A percentile compares a stretch with the other conserved stretches of the same genome.
phyloP scores from a whole-genome alignment of 306 rosid species.

The Arachis stenosperma region DNA sequence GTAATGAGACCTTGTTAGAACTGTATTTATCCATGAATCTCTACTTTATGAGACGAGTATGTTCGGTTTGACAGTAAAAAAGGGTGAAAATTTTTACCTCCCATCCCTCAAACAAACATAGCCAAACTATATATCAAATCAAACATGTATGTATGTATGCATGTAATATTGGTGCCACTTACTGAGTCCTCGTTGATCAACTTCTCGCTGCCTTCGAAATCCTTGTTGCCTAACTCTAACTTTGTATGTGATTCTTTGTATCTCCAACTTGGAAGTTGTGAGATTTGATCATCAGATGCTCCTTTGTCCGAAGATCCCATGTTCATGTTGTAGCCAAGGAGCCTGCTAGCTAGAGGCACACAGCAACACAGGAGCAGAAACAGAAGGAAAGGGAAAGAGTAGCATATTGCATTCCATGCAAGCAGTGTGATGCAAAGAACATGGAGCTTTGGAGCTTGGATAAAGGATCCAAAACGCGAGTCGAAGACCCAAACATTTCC shows the following conservation, averaged over 20 bases:
- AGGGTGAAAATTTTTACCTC: too few relatives aligned
- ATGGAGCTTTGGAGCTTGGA: conserved; percentile 79
- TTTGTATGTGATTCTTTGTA: conserved; percentile 51
- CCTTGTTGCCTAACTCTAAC: conserved; percentile 46
- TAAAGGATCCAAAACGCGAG: conserved; percentile 80
- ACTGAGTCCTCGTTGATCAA: conserved; percentile 67
- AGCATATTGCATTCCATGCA: conserved; percentile 91
- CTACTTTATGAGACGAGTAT: not conserved
- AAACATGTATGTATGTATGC: not conserved
- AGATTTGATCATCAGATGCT: conserved; percentile 87
- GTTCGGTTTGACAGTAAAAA: too few relatives aligned
- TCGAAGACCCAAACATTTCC: conserved; percentile 95
- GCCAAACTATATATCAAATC: conserved; percentile 1
- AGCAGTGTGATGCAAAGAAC: conserved; percentile 79
- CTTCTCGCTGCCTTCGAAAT: conserved; percentile 47
- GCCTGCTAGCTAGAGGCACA: conserved; percentile 75
- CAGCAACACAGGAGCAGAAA: conserved; percentile 85
- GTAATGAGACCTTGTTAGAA: too few relatives aligned
- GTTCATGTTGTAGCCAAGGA: conserved; percentile 95
- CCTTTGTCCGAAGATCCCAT: conserved; percentile 72
- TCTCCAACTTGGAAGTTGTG: conserved; percentile 78
- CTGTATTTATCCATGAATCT: too few relatives aligned
- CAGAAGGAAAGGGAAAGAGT: conserved; percentile 94
- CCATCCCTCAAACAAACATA: too few relatives aligned
- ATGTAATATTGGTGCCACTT: conserved; percentile 43